Conservation (phyloP, 1,284 basidiomycete genomes). For the Neonothopanus nambi region DNA sequence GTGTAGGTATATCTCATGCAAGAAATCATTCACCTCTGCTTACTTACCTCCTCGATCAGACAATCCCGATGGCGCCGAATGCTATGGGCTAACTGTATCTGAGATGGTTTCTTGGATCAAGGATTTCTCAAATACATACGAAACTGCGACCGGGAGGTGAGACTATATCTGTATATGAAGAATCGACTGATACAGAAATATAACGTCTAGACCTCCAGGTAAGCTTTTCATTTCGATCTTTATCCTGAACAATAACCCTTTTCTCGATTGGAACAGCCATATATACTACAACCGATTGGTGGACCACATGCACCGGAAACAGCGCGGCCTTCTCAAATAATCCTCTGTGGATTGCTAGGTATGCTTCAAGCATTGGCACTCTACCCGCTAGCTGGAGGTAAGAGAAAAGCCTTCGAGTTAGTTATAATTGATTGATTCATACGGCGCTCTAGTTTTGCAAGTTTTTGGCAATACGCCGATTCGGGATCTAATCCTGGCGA, state of each 20-base stretch:
- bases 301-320: constrained; percentile 65
- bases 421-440: neutral
- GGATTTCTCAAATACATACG: constrained; percentile 64
- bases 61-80: constrained; percentile 48
- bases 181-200: constrained; percentile 7
- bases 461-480: constrained; percentile 68
- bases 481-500: constrained; percentile 55
- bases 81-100: constrained; percentile 55
- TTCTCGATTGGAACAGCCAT: constrained; percentile 39
- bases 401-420: constrained; percentile 16
- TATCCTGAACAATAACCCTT: too few relatives aligned
- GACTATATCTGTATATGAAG: constrained; percentile 10
- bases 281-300: constrained; percentile 69
- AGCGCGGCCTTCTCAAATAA: constrained; percentile 49
- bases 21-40: too few relatives aligned
- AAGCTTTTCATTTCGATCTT: neutral
- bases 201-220: constrained; percentile 36
- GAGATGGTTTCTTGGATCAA: constrained; percentile 64
- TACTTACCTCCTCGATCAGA: too few relatives aligned
- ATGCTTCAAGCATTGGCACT: constrained; percentile 45
- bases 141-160: constrained; percentile 49
- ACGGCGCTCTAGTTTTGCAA: constrained; percentile 37
- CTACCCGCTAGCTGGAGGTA: constrained; percentile 57
- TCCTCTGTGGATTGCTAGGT: constrained; percentile 63
- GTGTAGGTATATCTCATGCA: constrained; percentile 37